A percentile compares a stretch with the other conserved stretches of the same genome.
Evolutionary conservation across 169 alveolate species (phyloP).

Genomic region (Theileria orientalis): DNA sequence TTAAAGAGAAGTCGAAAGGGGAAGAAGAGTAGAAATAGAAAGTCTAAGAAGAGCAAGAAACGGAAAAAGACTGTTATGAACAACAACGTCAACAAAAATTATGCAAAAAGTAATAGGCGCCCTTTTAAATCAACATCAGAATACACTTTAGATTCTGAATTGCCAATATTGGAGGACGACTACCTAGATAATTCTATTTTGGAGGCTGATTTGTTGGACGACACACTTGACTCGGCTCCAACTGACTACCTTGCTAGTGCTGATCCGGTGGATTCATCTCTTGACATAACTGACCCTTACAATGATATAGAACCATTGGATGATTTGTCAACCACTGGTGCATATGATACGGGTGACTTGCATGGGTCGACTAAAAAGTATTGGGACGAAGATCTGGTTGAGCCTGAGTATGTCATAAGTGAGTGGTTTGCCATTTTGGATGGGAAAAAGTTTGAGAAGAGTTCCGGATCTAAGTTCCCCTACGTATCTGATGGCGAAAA

Average conservation of each 20-base stretch:
- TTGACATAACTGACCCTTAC: too few relatives aligned
- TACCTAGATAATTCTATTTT: too few relatives aligned
- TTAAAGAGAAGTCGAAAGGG: neutral
- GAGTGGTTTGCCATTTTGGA: slow-evolving; percentile 42
- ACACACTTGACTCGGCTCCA: too few relatives aligned
- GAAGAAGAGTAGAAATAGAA: neutral
- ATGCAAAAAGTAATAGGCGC: neutral
- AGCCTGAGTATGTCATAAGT: slow-evolving; percentile 20
- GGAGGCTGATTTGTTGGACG: too few relatives aligned
- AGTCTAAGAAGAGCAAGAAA: slow-evolving; percentile 21
- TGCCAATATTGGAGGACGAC: too few relatives aligned
- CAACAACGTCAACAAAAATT: neutral
- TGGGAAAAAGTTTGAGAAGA: slow-evolving; percentile 12
- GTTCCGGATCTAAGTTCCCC: neutral
- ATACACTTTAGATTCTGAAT: too few relatives aligned
- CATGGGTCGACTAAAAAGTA: slow-evolving; percentile 4
- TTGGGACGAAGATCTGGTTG: slow-evolving; percentile 22
- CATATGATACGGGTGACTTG: neutral
- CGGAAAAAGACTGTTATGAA: slow-evolving; percentile 5
- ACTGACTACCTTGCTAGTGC: too few relatives aligned
- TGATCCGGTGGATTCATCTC: too few relatives aligned
- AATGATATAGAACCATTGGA: too few relatives aligned
- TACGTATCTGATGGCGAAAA: slow-evolving; percentile 18
- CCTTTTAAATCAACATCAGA: too few relatives aligned
- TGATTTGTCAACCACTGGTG: neutral